A percentile compares a stretch with the other conserved stretches of the same genome.
These are phyloP conservation scores for Lactuca saligna DNA, from an alignment of 129 eudicot genomes.

Conservation along the genomic window DNA sequence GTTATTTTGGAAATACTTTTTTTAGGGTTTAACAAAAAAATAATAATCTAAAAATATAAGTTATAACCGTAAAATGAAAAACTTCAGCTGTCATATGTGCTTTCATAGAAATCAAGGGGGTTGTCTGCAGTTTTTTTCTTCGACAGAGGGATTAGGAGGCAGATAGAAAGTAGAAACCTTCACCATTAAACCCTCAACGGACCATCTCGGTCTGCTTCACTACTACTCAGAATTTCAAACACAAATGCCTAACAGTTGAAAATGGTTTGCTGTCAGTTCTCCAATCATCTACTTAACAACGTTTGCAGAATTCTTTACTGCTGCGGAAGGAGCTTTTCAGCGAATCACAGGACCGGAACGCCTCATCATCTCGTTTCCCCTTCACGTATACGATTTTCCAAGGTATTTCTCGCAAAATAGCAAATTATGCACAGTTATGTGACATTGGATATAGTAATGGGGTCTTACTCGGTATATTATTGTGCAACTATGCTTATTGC, in stretches of 20 bases:
- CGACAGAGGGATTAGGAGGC: background rate
- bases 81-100: background rate
- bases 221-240: background rate
- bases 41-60: too few species aligned
- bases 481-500: background rate
- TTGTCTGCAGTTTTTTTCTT: background rate
- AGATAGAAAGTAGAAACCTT: background rate
- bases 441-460: background rate
- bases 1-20: too few species aligned
- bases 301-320: constrained; percentile 38
- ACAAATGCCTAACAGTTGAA: constrained; percentile 18
- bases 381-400: constrained; percentile 32
- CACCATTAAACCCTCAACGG: constrained; percentile 12
- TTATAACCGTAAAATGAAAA: too few species aligned
- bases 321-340: constrained; percentile 25
- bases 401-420: constrained; percentile 29
- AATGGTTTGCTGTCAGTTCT: constrained; percentile 50
- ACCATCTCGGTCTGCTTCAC: background rate
- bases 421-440: background rate
- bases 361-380: constrained; percentile 20
- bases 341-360: constrained; percentile 28
- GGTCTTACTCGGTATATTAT: background rate
- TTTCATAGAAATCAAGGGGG: background rate
- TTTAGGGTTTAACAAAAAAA: too few species aligned
- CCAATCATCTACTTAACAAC: constrained; percentile 37